Conservation (phyloP, 1,139 yeast genomes). For the Yamadazyma diospyri region DNA sequence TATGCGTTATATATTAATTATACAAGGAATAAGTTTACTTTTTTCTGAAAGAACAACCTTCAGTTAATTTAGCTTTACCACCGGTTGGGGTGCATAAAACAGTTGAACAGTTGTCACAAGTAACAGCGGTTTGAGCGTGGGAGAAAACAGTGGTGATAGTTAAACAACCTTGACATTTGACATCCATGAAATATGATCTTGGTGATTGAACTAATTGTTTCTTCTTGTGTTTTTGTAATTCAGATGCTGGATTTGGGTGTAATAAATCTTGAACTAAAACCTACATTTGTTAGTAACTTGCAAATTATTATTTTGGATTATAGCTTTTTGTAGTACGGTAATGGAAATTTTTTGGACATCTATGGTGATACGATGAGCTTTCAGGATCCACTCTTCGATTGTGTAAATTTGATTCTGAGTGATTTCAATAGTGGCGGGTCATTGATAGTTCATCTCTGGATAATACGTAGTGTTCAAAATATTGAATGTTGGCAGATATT, state of each 20-base stretch:
- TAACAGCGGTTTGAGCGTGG: constrained; percentile 99
- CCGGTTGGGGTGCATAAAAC: constrained; percentile 99
- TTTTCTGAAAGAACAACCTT: constrained; percentile 99
- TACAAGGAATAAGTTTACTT: constrained; percentile 53
- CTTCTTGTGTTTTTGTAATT: constrained; percentile 96
- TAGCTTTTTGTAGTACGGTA: too few relatives aligned
- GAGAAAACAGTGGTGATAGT: constrained; percentile 99
- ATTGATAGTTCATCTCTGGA: too few relatives aligned
- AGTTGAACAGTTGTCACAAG: constrained; percentile 98
- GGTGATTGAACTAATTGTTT: constrained; percentile 97
- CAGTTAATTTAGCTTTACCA: constrained; percentile 99
- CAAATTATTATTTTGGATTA: too few relatives aligned
- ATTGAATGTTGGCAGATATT: too few relatives aligned
- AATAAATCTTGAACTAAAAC: constrained; percentile 98
- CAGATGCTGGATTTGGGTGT: constrained; percentile 97
- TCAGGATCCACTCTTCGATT: too few relatives aligned
- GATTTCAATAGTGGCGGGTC: too few relatives aligned
- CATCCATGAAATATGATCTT: constrained; percentile 99
- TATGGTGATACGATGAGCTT: too few relatives aligned
- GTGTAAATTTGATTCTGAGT: too few relatives aligned
- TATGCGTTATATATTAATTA: constrained; percentile 13
- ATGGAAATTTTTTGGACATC: too few relatives aligned
- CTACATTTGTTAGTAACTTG: constrained; percentile 23
- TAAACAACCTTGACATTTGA: constrained; percentile 99
- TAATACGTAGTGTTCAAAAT: too few relatives aligned